Evolutionary conservation across 1,284 basidiomycete genomes (phyloP).

Genomic region (Cutaneotrichosporon cyanovorans): DNA sequence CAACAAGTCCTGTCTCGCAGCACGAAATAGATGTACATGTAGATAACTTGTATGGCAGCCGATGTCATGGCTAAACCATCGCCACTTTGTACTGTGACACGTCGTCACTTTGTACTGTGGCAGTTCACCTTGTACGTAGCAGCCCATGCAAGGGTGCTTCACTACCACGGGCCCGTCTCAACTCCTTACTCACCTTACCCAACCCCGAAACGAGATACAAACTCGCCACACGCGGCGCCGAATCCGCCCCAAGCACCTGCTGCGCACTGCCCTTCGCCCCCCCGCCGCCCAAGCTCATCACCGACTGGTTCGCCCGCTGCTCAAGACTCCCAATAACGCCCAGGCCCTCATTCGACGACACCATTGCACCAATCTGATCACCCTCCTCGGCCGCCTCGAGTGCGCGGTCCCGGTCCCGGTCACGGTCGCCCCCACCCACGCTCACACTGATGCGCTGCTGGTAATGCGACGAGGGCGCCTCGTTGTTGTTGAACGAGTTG

Average conservation of each 20-base stretch:
- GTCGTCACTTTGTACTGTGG: too few relatives aligned
- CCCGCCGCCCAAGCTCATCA: constrained; percentile 15
- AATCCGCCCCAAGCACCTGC: constrained; percentile 29
- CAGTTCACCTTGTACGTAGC: too few relatives aligned
- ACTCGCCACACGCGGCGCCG: constrained; percentile 43
- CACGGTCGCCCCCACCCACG: too few relatives aligned
- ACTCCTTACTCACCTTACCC: constrained; percentile 41
- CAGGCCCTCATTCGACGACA: constrained; percentile 1
- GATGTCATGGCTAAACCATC: too few relatives aligned
- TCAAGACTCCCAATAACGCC: constrained; percentile 18
- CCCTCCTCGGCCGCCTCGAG: constrained; percentile 8
- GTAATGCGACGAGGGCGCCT: not conserved
- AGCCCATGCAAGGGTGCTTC: constrained; percentile 1
- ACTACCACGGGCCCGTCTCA: not conserved
- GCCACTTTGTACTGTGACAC: too few relatives aligned
- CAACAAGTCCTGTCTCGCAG: too few relatives aligned
- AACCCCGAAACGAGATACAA: constrained; percentile 50
- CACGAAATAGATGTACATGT: too few relatives aligned
- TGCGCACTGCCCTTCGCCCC: constrained; percentile 28
- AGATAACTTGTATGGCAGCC: too few relatives aligned
- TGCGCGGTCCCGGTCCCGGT: not conserved
- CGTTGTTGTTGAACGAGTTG: not conserved
- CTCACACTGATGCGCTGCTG: not conserved
- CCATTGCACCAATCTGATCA: constrained; percentile 10
- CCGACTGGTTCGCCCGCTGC: constrained; percentile 14